These are phyloP conservation scores for Podospora comata DNA, from an alignment of 495 filamentous ascomycete species.

Conservation along the genomic window DNA sequence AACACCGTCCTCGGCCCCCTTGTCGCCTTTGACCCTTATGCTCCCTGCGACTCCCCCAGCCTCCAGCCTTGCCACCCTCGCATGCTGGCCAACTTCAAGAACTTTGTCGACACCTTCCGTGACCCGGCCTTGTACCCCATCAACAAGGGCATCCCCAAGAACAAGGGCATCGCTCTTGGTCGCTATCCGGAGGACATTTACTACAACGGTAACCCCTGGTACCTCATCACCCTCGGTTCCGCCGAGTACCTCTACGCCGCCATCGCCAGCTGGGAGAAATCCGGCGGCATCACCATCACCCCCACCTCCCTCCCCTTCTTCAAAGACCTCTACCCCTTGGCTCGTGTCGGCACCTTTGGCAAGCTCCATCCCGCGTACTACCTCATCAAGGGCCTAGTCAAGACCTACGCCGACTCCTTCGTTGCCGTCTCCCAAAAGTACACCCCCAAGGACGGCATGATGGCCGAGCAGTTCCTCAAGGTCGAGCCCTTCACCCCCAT, in stretches of 20 bases:
- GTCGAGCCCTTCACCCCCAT: conserved; percentile 43
- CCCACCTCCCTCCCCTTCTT: conserved; percentile 54
- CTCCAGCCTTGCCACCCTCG: conserved; percentile 59
- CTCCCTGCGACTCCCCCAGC: conserved; percentile 51
- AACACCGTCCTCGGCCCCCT: conserved; percentile 59
- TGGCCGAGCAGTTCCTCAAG: conserved; percentile 59
- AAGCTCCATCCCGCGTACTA: conserved; percentile 7
- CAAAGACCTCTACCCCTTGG: conserved; percentile 45
- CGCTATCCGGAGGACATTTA: conserved; percentile 66
- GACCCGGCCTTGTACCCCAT: conserved; percentile 46
- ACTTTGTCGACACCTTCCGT: conserved; percentile 60
- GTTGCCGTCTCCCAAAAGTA: conserved; percentile 51
- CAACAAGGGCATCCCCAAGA: conserved; percentile 46
- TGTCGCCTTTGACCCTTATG: conserved; percentile 56
- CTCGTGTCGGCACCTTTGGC: conserved; percentile 30
- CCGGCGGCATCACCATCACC: conserved; percentile 50
- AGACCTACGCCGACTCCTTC: conserved; percentile 59
- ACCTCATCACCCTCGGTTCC: conserved; percentile 56
- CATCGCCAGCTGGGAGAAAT: conserved; percentile 50
- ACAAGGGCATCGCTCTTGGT: conserved; percentile 57
- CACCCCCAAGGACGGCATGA: conserved; percentile 50
- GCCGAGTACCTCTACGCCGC: conserved; percentile 63
- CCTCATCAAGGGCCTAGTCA: conserved; percentile 45
- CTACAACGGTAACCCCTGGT: conserved; percentile 62
- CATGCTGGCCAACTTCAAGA: conserved; percentile 61